These are phyloP conservation scores for Auriscalpium microsporum DNA, from an alignment of 768 basidiomycete species.

Conservation along the genomic window DNA sequence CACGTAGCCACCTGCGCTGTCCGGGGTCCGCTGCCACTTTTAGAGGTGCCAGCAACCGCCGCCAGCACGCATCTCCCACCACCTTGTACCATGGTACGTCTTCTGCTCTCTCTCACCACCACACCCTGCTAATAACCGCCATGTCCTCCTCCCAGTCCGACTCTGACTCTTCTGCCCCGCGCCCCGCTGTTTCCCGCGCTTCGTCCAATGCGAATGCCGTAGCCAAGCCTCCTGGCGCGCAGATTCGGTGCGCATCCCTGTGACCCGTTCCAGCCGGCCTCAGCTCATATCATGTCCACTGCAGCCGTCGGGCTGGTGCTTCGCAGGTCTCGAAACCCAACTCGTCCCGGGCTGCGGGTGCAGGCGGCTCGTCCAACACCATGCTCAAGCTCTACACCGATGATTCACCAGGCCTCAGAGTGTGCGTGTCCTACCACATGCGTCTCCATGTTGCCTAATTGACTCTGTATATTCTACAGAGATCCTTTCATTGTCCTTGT, in stretches of 20 bases:
- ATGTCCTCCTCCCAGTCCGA: conserved; percentile 50
- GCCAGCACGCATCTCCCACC: neutral
- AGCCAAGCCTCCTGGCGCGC: conserved; percentile 70
- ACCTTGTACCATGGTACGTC: neutral
- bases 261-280: too few relatives aligned
- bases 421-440: conserved; percentile 52
- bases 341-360: conserved; percentile 84
- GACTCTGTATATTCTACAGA: conserved; percentile 31
- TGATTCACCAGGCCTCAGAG: conserved; percentile 92
- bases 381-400: conserved; percentile 99
- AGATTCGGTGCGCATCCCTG: conserved; percentile 56
- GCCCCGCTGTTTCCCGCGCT: conserved; percentile 30
- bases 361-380: conserved; percentile 93
- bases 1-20: neutral
- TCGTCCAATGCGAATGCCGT: conserved; percentile 39
- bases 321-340: conserved; percentile 67
- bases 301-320: conserved; percentile 66
- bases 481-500: conserved; percentile 97
- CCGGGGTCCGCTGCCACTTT: neutral
- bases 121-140: neutral
- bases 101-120: neutral
- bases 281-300: too few relatives aligned
- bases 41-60: neutral
- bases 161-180: conserved; percentile 52
- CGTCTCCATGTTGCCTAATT: neutral